Percentiles rank a stretch among this genome's conserved stretches.
phyloP scores from a whole-genome alignment of 2,329 filamentous ascomycete genomes.

The Paecilomyces sp. region DNA sequence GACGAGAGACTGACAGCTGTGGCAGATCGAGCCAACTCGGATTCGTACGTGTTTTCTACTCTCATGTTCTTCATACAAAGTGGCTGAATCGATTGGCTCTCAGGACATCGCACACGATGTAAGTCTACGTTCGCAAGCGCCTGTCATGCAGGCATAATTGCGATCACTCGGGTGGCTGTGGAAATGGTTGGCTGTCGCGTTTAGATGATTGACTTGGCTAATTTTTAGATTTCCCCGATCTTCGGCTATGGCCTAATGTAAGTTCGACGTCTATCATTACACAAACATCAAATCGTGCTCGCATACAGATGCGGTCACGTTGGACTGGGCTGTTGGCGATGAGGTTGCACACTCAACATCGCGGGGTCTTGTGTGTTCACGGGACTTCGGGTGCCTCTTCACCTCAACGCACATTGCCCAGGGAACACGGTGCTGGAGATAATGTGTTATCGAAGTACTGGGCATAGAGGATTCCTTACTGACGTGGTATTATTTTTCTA shows the following conservation, averaged over 20 bases:
- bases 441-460: background rate
- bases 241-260: slow-evolving; percentile 34
- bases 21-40: slow-evolving; percentile 48
- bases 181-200: slow-evolving; percentile 33
- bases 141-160: slow-evolving; percentile 23
- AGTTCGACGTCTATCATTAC: slow-evolving; percentile 19
- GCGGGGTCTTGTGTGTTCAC: background rate
- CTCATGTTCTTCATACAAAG: slow-evolving; percentile 17
- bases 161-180: slow-evolving; percentile 16
- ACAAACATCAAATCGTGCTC: slow-evolving; percentile 10
- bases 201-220: slow-evolving; percentile 30
- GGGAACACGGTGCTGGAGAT: background rate
- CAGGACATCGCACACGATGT: slow-evolving; percentile 32
- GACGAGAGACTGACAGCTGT: slow-evolving; percentile 15
- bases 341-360: background rate
- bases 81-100: slow-evolving; percentile 35
- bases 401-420: background rate
- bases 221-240: slow-evolving; percentile 31
- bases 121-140: slow-evolving; percentile 20
- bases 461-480: background rate
- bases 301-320: slow-evolving; percentile 31
- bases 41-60: slow-evolving; percentile 42
- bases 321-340: slow-evolving; percentile 8
- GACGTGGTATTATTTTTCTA: slow-evolving; percentile 13
- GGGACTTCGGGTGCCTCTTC: background rate